Conservation (phyloP, 2,329 filamentous ascomycete genomes). For the Aspergillus sp. region DNA sequence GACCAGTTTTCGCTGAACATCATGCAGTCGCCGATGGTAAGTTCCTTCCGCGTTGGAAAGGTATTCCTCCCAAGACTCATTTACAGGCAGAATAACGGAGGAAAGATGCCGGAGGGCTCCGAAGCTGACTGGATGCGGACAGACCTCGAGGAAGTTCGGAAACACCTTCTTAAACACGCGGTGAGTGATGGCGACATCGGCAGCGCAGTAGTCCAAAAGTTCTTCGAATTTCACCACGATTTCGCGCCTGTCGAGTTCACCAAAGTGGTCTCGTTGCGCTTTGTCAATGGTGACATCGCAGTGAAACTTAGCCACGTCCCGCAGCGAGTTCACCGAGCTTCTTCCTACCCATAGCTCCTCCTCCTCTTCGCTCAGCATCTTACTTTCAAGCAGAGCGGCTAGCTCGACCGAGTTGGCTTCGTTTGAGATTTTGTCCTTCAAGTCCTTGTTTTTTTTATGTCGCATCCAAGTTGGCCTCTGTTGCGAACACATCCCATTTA, state of each 20-base stretch:
- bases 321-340: conserved; percentile 88
- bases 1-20: conserved; percentile 66
- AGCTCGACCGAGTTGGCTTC: conserved; percentile 64
- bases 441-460: conserved; percentile 79
- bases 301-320: conserved; percentile 94
- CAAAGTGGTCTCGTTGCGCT: conserved; percentile 74
- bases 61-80: conserved; percentile 80
- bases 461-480: conserved; percentile 97
- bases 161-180: conserved; percentile 91
- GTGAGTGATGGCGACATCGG: conserved; percentile 87
- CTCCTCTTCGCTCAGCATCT: conserved; percentile 65
- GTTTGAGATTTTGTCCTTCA: conserved; percentile 67
- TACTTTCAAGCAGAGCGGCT: conserved; percentile 58
- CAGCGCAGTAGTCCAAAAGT: conserved; percentile 86
- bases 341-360: conserved; percentile 92
- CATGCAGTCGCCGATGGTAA: conserved; percentile 66
- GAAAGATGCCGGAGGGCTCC: conserved; percentile 88
- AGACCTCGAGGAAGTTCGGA: conserved; percentile 76
- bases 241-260: conserved; percentile 63
- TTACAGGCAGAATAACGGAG: conserved; percentile 81
- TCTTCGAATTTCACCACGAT: conserved; percentile 66
- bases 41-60: conserved; percentile 74
- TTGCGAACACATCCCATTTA: conserved; percentile 97
- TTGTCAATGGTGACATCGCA: conserved; percentile 89
- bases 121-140: conserved; percentile 95